Base-by-base conservation (phyloP, 306 rosid genomes). In the Begonia peltatifolia region DNA sequence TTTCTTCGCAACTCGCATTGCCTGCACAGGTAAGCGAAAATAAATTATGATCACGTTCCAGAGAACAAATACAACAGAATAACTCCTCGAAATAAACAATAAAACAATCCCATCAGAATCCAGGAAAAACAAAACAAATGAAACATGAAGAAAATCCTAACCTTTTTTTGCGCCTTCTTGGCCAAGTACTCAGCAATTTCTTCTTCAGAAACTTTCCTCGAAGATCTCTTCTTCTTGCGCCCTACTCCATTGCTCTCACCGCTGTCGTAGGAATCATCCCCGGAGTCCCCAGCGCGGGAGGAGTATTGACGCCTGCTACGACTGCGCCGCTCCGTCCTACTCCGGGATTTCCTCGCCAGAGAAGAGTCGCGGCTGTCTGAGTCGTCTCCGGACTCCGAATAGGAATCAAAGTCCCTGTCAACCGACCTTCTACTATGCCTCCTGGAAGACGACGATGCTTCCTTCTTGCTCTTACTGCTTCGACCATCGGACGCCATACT, bases 141-240 rank as follows among this genome's bases (percentile, higher is more conserved):
- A 12, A 60, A 50, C 47, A 49, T 13, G 23, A 38, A 23, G 46
- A 11, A 48, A 52, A 36, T 11, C n/a, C 22, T 36, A 50, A 87
- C 96, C 93, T 84, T 87, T 41, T 77, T 64, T 73, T 87, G 87
- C 5, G 94, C 97, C 63, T 79, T 84, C 76, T 74, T 84, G 11
- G 95, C 65, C 77, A 79, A 10, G 61, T 88, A 88, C 71, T 79
- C 93, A 12, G 74, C 36, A 14, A 88, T 79, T 66, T 79, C 76
- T 14, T 82, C 87, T 47, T 88, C 87, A 0, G 84, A 76, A 42
- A 88, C 60, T 36, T 13, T 57, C 63, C 79, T 87, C 12, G 87
- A 75, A 9, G 83, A 72, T 55, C 47, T 69, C 61, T 63, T 78
- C 68, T 58, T 78, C 66, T 65, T 78, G 35, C 68, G 72, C 52